These are phyloP conservation scores for Candida taoyuanica DNA, from an alignment of 805 yeast genomes.

Conservation along the genomic window DNA sequence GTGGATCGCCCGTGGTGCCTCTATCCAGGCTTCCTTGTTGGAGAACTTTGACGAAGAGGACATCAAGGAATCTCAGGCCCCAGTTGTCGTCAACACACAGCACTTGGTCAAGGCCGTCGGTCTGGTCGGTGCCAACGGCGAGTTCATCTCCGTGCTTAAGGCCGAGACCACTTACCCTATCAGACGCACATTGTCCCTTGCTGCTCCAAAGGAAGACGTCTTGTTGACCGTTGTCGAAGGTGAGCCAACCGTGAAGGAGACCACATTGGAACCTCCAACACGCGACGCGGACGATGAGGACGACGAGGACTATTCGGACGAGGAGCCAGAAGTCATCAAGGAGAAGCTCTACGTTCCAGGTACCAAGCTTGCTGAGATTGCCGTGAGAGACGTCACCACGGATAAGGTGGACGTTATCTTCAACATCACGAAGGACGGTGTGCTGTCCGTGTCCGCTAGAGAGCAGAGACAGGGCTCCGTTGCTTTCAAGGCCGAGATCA, in stretches of 20 bases:
- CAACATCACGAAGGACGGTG: constrained; percentile 56
- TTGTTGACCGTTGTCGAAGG: constrained; percentile 79
- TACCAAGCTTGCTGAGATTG: constrained; percentile 70
- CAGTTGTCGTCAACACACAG: constrained; percentile 82
- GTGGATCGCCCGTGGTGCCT: constrained; percentile 89
- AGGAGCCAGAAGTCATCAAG: constrained; percentile 84
- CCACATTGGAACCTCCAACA: constrained; percentile 62
- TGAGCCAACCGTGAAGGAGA: constrained; percentile 76
- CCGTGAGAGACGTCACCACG: constrained; percentile 62
- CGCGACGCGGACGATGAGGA: constrained; percentile 50
- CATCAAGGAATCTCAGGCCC: constrained; percentile 72
- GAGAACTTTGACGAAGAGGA: constrained; percentile 83
- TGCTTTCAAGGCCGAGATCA: constrained; percentile 50
- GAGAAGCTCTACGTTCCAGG: constrained; percentile 73
- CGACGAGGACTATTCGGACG: constrained; percentile 55
- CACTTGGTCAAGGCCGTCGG: constrained; percentile 85
- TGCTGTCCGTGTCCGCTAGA: constrained; percentile 55
- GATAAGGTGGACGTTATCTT: constrained; percentile 60
- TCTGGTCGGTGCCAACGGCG: constrained; percentile 65
- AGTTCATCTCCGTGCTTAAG: constrained; percentile 67
- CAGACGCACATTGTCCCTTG: constrained; percentile 65
- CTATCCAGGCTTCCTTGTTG: constrained; percentile 85
- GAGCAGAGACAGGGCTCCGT: constrained; percentile 57
- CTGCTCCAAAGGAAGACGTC: constrained; percentile 56
- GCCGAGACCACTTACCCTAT: constrained; percentile 90